phyloP scores from a whole-genome alignment of 768 basidiomycete species.

The Lactarius pseudohatsudake region DNA sequence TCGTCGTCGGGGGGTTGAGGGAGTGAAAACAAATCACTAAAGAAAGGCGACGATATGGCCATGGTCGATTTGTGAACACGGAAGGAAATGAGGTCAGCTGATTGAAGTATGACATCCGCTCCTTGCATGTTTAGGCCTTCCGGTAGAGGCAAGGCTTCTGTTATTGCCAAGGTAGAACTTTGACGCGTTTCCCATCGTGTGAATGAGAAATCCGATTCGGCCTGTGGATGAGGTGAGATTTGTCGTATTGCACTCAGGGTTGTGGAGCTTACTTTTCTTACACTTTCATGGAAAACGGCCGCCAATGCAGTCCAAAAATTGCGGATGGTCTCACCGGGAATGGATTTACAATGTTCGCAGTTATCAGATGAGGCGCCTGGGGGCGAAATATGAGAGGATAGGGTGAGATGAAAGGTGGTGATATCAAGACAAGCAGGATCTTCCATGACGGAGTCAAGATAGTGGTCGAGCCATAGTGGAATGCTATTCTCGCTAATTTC shows the following conservation, averaged over 20 bases:
- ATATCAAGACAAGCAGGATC: neutral
- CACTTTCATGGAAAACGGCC: neutral
- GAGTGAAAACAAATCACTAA: neutral
- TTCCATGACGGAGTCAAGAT: neutral
- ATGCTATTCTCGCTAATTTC: neutral
- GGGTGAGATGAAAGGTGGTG: neutral
- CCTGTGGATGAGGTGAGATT: neutral
- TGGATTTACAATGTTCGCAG: neutral
- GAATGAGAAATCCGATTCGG: neutral
- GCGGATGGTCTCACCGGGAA: neutral
- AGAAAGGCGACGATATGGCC: neutral
- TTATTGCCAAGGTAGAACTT: neutral
- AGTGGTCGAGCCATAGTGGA: neutral
- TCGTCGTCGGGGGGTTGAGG: neutral
- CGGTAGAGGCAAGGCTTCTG: too few relatives aligned
- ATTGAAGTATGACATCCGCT: neutral
- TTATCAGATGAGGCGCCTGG: neutral
- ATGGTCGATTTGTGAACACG: neutral
- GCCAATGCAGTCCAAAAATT: neutral
- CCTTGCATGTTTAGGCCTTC: neutral
- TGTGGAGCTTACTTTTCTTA: neutral
- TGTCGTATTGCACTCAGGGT: neutral
- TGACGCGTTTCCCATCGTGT: too few relatives aligned
- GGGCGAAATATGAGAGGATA: neutral
- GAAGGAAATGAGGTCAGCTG: neutral